Evolutionary conservation across 768 basidiomycete genomes (phyloP).

Genomic region (Rickenella mellea): DNA sequence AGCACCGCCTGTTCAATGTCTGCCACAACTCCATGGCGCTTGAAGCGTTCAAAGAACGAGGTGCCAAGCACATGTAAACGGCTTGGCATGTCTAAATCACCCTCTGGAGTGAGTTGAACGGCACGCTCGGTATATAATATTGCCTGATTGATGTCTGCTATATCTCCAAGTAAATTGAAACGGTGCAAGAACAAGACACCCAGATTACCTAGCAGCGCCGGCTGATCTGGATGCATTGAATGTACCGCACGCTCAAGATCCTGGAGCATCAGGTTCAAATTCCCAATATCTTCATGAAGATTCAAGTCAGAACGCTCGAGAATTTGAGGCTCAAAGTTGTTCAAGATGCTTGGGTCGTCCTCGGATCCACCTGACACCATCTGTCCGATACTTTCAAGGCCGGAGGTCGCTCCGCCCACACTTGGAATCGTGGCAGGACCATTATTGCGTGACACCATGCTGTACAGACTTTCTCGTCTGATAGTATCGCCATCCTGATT

Average conservation of each 20-base stretch:
- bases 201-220: background rate
- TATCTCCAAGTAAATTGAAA: background rate
- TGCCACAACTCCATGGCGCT: background rate
- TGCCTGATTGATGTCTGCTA: background rate
- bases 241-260: constrained; percentile 1
- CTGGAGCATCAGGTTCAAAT: no score
- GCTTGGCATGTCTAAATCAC: background rate
- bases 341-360: no score
- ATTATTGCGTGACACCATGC: no score
- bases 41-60: background rate
- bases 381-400: no score
- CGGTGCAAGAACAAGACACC: background rate
- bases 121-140: background rate
- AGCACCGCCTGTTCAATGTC: background rate
- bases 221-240: background rate
- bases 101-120: background rate
- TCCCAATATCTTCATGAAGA: no score
- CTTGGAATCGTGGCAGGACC: no score
- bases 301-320: no score
- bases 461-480: no score
- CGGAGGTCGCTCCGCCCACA: no score
- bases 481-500: no score
- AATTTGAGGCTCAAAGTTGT: no score
- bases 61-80: background rate
- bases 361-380: no score